phyloP scores from a whole-genome alignment of 768 basidiomycete species.

The Tulasnella sp. region DNA sequence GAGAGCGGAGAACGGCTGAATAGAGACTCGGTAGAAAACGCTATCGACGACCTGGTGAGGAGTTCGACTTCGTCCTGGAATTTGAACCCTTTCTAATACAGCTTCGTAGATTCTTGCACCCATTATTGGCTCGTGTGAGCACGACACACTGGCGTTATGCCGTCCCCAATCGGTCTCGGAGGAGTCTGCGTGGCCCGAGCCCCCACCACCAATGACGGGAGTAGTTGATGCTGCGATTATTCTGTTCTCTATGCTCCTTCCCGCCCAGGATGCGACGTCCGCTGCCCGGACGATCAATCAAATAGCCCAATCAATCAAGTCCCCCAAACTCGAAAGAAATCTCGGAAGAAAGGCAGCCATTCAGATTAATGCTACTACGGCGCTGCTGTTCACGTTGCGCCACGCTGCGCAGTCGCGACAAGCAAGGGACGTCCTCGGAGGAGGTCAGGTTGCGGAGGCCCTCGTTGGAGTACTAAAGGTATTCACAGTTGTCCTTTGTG shows the following conservation, averaged over 20 bases:
- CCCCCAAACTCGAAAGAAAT: constrained; percentile 84
- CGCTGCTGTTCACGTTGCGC: constrained; percentile 70
- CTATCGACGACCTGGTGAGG: constrained; percentile 76
- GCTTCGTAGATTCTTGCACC: constrained; percentile 66
- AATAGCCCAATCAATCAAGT: constrained; percentile 67
- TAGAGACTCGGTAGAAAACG: constrained; percentile 77
- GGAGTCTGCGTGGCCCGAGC: constrained; percentile 52
- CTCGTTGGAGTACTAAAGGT: constrained; percentile 81
- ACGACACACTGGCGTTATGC: constrained; percentile 78
- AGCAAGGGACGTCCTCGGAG: constrained; percentile 68
- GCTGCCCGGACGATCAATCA: constrained; percentile 59
- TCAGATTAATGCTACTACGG: constrained; percentile 74
- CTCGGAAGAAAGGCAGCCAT: constrained; percentile 84
- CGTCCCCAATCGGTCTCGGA: constrained; percentile 47
- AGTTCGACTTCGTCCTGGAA: neutral
- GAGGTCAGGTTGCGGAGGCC: constrained; percentile 59
- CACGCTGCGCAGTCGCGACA: constrained; percentile 47
- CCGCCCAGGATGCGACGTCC: constrained; percentile 69
- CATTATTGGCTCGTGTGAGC: constrained; percentile 80
- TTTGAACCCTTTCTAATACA: neutral
- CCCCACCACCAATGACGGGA: constrained; percentile 75
- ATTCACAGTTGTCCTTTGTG: constrained; percentile 37
- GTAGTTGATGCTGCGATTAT: constrained; percentile 90
- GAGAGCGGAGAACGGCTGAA: constrained; percentile 45
- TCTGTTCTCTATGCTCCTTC: constrained; percentile 77